Conservation (phyloP, 768 basidiomycete species). For the Pulveroboletus sp. region DNA sequence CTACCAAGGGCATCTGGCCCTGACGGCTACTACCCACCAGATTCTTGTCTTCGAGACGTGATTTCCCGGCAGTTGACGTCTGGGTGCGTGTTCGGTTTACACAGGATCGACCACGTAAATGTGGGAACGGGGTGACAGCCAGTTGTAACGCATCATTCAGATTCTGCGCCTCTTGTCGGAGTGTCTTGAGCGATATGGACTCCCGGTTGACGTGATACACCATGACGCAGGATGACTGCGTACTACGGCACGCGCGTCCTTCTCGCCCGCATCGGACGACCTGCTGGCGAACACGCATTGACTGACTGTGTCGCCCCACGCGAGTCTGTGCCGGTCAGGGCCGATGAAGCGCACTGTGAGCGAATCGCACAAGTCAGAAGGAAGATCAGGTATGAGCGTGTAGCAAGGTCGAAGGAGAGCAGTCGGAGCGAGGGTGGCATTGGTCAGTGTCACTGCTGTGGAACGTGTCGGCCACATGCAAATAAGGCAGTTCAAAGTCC, state of each 20-base stretch:
- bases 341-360: not conserved
- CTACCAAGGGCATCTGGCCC: constrained; percentile 28
- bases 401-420: too few species aligned
- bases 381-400: too few species aligned
- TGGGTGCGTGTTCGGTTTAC: not conserved
- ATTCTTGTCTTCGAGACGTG: constrained; percentile 27
- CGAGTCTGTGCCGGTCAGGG: not conserved
- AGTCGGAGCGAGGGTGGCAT: too few species aligned
- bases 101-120: not conserved
- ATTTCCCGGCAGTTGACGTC: not conserved
- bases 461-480: constrained; percentile 28
- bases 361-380: too few species aligned
- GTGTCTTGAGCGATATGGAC: not conserved
- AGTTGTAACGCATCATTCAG: too few species aligned
- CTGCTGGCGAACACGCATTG: constrained; percentile 12
- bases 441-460: not conserved
- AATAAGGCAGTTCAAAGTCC: constrained; percentile 31
- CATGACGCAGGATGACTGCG: not conserved
- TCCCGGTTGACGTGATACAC: too few species aligned
- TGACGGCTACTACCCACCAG: constrained; percentile 28
- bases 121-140: not conserved
- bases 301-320: not conserved
- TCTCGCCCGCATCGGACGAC: not conserved
- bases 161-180: too few species aligned
- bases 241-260: too few species aligned